Evolutionary conservation across 306 rosid species (phyloP).

Genomic region (Abrus precatorius): DNA sequence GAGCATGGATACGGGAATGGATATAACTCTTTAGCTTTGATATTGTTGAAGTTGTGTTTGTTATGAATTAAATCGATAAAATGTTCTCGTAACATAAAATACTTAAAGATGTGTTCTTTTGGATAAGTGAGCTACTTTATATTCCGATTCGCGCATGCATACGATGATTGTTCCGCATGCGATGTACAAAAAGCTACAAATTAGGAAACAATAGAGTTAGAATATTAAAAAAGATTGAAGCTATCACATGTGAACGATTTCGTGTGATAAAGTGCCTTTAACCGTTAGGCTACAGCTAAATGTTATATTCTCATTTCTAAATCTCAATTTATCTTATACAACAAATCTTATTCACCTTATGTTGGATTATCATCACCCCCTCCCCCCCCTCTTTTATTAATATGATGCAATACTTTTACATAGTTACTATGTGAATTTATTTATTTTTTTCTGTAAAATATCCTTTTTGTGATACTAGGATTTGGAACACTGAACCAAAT

Average conservation of each 20-base stretch:
- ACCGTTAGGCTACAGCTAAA: background rate
- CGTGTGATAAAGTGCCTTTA: background rate
- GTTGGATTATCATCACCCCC: background rate
- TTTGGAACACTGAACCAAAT: no score
- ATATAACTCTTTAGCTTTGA: conserved; percentile 26
- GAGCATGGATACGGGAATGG: conserved; percentile 1
- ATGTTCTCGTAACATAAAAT: background rate
- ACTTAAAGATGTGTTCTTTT: conserved; percentile 9
- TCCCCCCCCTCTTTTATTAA: no score
- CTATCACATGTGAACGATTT: background rate
- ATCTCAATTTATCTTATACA: background rate
- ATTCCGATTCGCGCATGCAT: conserved; percentile 37
- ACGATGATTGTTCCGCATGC: conserved; percentile 19
- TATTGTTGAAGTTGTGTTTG: background rate
- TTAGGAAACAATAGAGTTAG: background rate
- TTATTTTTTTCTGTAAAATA: no score
- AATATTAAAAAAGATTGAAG: background rate
- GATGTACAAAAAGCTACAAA: conserved; percentile 18
- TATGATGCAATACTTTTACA: no score
- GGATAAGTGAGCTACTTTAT: conserved; percentile 43
- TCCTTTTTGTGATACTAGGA: no score
- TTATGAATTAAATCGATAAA: background rate
- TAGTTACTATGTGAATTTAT: no score
- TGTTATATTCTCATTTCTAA: background rate
- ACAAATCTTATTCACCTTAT: background rate